phyloP scores from a whole-genome alignment of 345 rosid species.

The Erysimum cheiranthoides region DNA sequence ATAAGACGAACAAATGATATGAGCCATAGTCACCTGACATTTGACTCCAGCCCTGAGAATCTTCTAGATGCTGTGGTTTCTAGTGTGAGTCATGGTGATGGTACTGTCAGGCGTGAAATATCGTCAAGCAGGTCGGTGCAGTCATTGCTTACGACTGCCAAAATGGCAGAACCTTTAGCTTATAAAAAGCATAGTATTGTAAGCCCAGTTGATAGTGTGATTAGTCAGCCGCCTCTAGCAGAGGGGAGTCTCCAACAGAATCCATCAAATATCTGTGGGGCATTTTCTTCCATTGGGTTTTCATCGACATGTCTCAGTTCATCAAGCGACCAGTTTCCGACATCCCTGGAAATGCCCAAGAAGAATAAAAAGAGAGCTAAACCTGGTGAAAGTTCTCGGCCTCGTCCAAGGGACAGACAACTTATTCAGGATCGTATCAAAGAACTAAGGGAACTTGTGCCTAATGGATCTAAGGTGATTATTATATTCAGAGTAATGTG shows the following conservation, averaged over 20 bases:
- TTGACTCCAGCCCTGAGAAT: slow-evolving; percentile 67
- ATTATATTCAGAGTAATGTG: slow-evolving; percentile 35
- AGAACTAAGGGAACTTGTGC: slow-evolving; percentile 96
- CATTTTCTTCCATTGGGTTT: slow-evolving; percentile 68
- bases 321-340: slow-evolving; percentile 69
- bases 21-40: slow-evolving; percentile 62
- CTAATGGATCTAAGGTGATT: slow-evolving; percentile 93
- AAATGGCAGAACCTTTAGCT: slow-evolving; percentile 56
- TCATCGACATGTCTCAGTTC: slow-evolving; percentile 76
- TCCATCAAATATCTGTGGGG: slow-evolving; percentile 64
- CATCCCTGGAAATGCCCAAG: slow-evolving; percentile 62
- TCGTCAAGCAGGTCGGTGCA: slow-evolving; percentile 58
- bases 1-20: slow-evolving; percentile 57
- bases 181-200: slow-evolving; percentile 45
- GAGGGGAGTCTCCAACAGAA: slow-evolving; percentile 54
- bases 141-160: slow-evolving; percentile 58
- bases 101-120: slow-evolving; percentile 58
- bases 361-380: slow-evolving; percentile 76
- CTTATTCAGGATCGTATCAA: slow-evolving; percentile 95
- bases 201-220: slow-evolving; percentile 56
- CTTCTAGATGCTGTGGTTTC: slow-evolving; percentile 91
- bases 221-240: slow-evolving; percentile 52
- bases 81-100: slow-evolving; percentile 58
- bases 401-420: slow-evolving; percentile 98
- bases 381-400: slow-evolving; percentile 87